Evolutionary conservation across 805 yeast genomes (phyloP).

Genomic region (Barnettozyma populi): DNA sequence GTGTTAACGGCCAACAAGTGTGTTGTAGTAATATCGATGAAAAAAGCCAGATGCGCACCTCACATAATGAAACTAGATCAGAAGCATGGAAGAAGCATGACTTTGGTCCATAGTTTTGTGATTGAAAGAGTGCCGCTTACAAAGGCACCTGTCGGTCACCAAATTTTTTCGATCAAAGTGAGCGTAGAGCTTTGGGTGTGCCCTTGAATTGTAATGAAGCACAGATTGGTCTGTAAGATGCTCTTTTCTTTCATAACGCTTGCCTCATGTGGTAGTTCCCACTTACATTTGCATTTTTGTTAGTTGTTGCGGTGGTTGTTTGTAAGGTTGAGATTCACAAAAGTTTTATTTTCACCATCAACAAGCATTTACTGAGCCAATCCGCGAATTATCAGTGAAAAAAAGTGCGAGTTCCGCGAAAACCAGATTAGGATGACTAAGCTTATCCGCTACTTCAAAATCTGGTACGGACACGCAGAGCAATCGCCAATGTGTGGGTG

Average conservation of each 20-base stretch:
- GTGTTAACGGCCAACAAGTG: not conserved
- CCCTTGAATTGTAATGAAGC: not conserved
- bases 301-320: slow-evolving; percentile 6
- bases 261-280: not conserved
- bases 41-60: too few species aligned
- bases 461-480: not conserved
- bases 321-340: slow-evolving; percentile 6
- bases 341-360: slow-evolving; percentile 12
- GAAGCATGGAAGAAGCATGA: not conserved
- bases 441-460: not conserved
- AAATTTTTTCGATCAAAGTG: not conserved
- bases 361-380: not conserved
- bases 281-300: slow-evolving; percentile 44
- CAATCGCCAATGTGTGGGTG: not conserved
- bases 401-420: not conserved
- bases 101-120: too few species aligned
- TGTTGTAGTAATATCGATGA: too few species aligned
- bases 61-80: too few species aligned
- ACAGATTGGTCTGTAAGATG: not conserved
- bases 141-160: not conserved
- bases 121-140: too few species aligned
- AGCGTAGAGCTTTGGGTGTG: not conserved
- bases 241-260: not conserved
- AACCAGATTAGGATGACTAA: not conserved
- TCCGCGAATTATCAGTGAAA: slow-evolving; percentile 3